Evolutionary conservation across 306 rosid genomes (phyloP).

Genomic region (Castanopsis chinensis): DNA sequence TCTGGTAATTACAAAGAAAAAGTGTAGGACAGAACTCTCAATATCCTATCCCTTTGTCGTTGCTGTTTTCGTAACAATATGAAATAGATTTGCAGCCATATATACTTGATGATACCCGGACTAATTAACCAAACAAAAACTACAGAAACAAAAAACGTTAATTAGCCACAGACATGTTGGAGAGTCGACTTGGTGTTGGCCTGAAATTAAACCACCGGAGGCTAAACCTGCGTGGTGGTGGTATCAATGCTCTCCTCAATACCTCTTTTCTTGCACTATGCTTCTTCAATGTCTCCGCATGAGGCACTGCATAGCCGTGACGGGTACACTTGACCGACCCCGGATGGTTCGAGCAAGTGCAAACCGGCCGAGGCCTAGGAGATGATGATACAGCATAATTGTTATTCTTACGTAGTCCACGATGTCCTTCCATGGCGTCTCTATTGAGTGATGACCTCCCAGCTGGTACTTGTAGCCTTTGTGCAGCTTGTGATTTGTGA

Average conservation of each 20-base stretch:
- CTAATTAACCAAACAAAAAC: background rate
- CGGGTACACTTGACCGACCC: slow-evolving; percentile 51
- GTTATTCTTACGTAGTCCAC: slow-evolving; percentile 22
- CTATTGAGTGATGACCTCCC: slow-evolving; percentile 12
- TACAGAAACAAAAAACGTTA: too few relatives aligned
- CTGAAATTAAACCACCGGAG: slow-evolving; percentile 84
- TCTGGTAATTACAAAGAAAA: too few relatives aligned
- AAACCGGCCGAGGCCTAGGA: slow-evolving; percentile 37
- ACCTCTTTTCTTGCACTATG: slow-evolving; percentile 57
- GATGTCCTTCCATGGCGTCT: background rate
- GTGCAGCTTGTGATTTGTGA: slow-evolving; percentile 9
- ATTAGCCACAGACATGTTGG: slow-evolving; percentile 74
- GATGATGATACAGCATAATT: slow-evolving; percentile 21
- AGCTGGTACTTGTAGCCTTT: slow-evolving; percentile 12
- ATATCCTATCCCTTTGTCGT: too few relatives aligned
- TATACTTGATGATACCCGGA: background rate
- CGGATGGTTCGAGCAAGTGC: slow-evolving; percentile 52
- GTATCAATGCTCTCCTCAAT: slow-evolving; percentile 69
- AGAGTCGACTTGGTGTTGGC: slow-evolving; percentile 86
- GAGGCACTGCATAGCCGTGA: slow-evolving; percentile 45
- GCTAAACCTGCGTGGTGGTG: slow-evolving; percentile 48
- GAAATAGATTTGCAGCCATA: too few relatives aligned
- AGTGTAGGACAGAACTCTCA: too few relatives aligned
- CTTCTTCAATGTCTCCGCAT: slow-evolving; percentile 44
- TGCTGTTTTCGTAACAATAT: too few relatives aligned